Percentiles rank a stretch among this genome's conserved stretches.
Conservation (phyloP, 495 filamentous ascomycete species). For the Parmelia sp. region DNA sequence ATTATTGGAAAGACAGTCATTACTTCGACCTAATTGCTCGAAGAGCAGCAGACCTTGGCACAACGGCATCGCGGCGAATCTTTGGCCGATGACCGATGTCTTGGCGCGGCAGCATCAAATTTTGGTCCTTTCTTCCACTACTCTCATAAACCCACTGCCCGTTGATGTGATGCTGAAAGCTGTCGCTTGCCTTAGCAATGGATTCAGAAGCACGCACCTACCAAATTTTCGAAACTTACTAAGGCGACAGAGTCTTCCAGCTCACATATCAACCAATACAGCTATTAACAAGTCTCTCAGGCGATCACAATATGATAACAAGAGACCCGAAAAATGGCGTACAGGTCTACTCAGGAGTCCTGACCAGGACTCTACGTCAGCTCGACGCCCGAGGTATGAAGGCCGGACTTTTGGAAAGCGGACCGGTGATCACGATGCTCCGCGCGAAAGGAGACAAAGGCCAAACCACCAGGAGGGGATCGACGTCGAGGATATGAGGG, state of each 20-base stretch:
- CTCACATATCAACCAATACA: slow-evolving; percentile 20
- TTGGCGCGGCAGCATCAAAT: neutral
- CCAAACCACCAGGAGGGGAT: slow-evolving; percentile 12
- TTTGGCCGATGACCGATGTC: neutral
- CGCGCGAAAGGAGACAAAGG: neutral
- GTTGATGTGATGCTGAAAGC: slow-evolving; percentile 14
- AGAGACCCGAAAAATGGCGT: neutral
- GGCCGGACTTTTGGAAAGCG: neutral
- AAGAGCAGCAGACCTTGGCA: slow-evolving; percentile 5
- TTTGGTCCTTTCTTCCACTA: neutral
- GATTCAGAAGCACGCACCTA: neutral
- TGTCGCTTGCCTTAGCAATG: slow-evolving; percentile 1
- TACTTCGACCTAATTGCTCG: neutral
- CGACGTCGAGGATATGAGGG: slow-evolving; percentile 3
- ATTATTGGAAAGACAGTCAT: neutral
- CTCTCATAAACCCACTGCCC: neutral
- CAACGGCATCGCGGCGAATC: slow-evolving; percentile 7
- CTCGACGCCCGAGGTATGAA: neutral
- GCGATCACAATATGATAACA: slow-evolving; percentile 9
- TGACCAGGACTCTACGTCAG: neutral
- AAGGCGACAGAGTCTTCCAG: neutral
- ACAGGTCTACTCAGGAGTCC: neutral
- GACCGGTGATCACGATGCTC: neutral
- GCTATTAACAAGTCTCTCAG: slow-evolving; percentile 24
- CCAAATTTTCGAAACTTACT: neutral